phyloP scores from a whole-genome alignment of 495 filamentous ascomycete genomes.

The Penicillium nucicola region DNA sequence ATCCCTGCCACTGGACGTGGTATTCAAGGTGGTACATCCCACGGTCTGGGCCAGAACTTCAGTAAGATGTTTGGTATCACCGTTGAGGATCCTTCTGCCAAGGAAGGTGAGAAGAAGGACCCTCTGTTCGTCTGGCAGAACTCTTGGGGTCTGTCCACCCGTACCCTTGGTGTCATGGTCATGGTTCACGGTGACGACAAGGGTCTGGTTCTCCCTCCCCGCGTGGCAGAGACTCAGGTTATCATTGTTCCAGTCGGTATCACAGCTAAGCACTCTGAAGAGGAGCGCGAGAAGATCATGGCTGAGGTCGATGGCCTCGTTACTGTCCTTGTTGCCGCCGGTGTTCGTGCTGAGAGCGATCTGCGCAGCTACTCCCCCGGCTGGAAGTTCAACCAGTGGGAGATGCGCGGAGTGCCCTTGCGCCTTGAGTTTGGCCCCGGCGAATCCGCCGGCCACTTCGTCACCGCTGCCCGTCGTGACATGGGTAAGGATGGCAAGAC shows the following conservation, averaged over 20 bases:
- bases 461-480: conserved; percentile 84
- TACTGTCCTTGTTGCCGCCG: conserved; percentile 58
- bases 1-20: conserved; percentile 92
- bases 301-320: conserved; percentile 67
- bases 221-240: conserved; percentile 80
- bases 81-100: conserved; percentile 82
- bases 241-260: conserved; percentile 93
- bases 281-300: conserved; percentile 69
- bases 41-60: conserved; percentile 96
- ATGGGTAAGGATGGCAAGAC: conserved; percentile 68
- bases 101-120: conserved; percentile 66
- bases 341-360: conserved; percentile 71
- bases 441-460: conserved; percentile 77
- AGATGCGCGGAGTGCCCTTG: conserved; percentile 88
- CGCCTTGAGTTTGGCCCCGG: conserved; percentile 95
- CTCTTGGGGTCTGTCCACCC: conserved; percentile 95
- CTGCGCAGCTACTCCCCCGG: conserved; percentile 83
- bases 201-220: conserved; percentile 86
- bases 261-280: conserved; percentile 76
- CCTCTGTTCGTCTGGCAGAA: conserved; percentile 93
- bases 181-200: conserved; percentile 96
- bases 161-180: conserved; percentile 95
- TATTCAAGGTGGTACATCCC: conserved; percentile 92
- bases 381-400: conserved; percentile 98
- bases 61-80: conserved; percentile 98